A percentile compares a stretch with the other conserved stretches of the same genome.
Evolutionary conservation across 768 basidiomycete species (phyloP).

Genomic region (Leccinum disarticulatum): DNA sequence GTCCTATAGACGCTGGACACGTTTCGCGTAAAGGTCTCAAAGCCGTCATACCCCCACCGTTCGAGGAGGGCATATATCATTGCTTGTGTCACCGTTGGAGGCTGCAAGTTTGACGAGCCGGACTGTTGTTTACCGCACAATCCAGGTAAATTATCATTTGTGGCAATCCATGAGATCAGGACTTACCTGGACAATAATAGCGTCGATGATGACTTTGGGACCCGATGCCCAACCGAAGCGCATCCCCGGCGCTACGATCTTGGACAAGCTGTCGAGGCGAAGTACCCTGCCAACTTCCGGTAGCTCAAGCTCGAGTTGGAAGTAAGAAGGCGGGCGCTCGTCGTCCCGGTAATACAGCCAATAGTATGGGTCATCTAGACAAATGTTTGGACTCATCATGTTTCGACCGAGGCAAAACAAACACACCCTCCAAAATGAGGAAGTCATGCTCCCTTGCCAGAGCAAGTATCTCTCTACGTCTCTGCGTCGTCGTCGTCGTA

Average conservation of each 20-base stretch:
- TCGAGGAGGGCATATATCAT: constrained; percentile 52
- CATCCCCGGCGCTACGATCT: constrained; percentile 69
- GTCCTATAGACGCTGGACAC: constrained; percentile 64
- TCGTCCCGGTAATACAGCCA: constrained; percentile 61
- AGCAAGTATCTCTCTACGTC: constrained; percentile 61
- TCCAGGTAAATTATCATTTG: not conserved
- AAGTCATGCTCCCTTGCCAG: constrained; percentile 69
- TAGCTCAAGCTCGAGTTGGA: constrained; percentile 13
- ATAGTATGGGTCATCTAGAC: constrained; percentile 20
- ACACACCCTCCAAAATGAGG: constrained; percentile 71
- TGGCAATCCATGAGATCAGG: not conserved
- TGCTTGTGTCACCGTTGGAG: constrained; percentile 57
- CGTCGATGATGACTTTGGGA: constrained; percentile 57
- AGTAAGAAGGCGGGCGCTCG: constrained; percentile 36
- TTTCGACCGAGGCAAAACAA: not conserved
- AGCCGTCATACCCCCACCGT: constrained; percentile 74
- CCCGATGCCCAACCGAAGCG: constrained; percentile 76
- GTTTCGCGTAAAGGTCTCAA: constrained; percentile 55
- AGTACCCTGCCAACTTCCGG: constrained; percentile 41
- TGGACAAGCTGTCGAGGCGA: constrained; percentile 83
- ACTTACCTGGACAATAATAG: constrained; percentile 65
- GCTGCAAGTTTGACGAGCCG: constrained; percentile 64
- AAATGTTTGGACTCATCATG: not conserved
- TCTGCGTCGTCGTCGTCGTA: constrained; percentile 62
- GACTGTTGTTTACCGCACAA: constrained; percentile 41